These are phyloP conservation scores for Terfezia boudieri DNA, from an alignment of 495 filamentous ascomycete species.

Conservation along the genomic window DNA sequence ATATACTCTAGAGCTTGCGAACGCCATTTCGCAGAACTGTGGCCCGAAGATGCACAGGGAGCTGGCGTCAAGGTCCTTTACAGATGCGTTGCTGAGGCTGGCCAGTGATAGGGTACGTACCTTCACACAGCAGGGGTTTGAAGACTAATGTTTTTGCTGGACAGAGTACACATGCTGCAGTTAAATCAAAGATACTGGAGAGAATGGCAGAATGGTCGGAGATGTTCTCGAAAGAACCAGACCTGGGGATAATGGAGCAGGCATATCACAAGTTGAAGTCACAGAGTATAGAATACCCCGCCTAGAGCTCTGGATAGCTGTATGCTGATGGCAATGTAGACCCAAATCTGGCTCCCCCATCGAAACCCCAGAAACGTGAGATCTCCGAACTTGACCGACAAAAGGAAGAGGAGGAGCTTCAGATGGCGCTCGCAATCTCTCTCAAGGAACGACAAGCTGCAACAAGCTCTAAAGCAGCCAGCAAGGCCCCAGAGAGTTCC, in stretches of 20 bases:
- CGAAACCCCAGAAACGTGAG: slow-evolving; percentile 71
- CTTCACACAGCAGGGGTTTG: not conserved
- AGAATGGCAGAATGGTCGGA: slow-evolving; percentile 89
- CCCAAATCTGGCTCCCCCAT: slow-evolving; percentile 76
- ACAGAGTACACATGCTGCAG: slow-evolving; percentile 80
- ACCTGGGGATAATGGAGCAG: slow-evolving; percentile 94
- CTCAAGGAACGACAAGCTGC: slow-evolving; percentile 47
- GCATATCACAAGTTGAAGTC: slow-evolving; percentile 74
- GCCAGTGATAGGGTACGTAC: slow-evolving; percentile 53
- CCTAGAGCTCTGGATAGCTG: not conserved
- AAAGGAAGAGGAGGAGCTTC: slow-evolving; percentile 92
- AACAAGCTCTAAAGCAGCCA: slow-evolving; percentile 16
- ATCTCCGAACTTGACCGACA: slow-evolving; percentile 78
- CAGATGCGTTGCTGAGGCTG: slow-evolving; percentile 74
- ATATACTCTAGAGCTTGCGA: slow-evolving; percentile 90
- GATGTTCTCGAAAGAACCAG: slow-evolving; percentile 77
- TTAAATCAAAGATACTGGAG: slow-evolving; percentile 92
- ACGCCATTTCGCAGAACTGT: slow-evolving; percentile 89
- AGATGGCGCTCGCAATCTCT: slow-evolving; percentile 82
- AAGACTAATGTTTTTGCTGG: not conserved
- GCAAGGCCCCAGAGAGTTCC: slow-evolving; percentile 1
- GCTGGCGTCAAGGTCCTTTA: slow-evolving; percentile 82
- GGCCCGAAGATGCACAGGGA: slow-evolving; percentile 80
- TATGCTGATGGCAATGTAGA: slow-evolving; percentile 30
- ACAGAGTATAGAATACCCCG: slow-evolving; percentile 30